These are phyloP conservation scores for Amniculicola lignicola DNA, from an alignment of 495 filamentous ascomycete species.

Conservation along the genomic window DNA sequence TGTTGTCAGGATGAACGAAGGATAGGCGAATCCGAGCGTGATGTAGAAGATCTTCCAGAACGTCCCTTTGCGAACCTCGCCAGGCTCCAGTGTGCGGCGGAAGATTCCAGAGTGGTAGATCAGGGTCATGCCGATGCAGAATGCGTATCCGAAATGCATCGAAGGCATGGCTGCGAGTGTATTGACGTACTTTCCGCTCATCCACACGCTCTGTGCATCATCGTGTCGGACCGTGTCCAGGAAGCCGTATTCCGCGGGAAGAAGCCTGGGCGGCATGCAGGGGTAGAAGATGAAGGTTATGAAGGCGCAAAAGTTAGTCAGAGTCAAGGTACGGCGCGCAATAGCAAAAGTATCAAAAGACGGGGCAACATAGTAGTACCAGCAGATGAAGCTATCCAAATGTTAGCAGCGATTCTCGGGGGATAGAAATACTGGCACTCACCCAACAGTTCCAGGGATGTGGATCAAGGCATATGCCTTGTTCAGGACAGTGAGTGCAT, in stretches of 20 bases:
- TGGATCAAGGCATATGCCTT: constrained; percentile 63
- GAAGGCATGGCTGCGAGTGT: constrained; percentile 35
- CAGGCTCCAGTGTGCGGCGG: constrained; percentile 46
- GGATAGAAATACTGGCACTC: constrained; percentile 32
- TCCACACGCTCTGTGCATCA: constrained; percentile 59
- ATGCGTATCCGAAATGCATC: constrained; percentile 42
- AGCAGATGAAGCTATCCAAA: constrained; percentile 55
- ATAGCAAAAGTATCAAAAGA: constrained; percentile 54
- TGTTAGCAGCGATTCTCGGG: background rate
- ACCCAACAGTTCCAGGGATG: constrained; percentile 65
- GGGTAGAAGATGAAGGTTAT: constrained; percentile 60
- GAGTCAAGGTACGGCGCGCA: constrained; percentile 60
- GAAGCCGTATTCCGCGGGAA: constrained; percentile 60
- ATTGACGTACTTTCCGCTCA: constrained; percentile 39
- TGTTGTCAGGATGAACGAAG: constrained; percentile 55
- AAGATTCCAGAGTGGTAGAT: constrained; percentile 59
- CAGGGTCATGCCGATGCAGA: constrained; percentile 58
- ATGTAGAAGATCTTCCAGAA: constrained; percentile 47
- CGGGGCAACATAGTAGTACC: constrained; percentile 63
- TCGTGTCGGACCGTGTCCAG: constrained; percentile 62
- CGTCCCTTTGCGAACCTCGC: constrained; percentile 45
- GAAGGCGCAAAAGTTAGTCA: constrained; percentile 62
- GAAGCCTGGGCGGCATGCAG: constrained; percentile 62
- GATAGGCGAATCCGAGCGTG: constrained; percentile 54
- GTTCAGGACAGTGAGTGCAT: constrained; percentile 58